Percentiles rank a stretch among this genome's conserved stretches.
Conservation (phyloP, 2,329 filamentous ascomycete species). For the Paraphaeosphaeria minitans region DNA sequence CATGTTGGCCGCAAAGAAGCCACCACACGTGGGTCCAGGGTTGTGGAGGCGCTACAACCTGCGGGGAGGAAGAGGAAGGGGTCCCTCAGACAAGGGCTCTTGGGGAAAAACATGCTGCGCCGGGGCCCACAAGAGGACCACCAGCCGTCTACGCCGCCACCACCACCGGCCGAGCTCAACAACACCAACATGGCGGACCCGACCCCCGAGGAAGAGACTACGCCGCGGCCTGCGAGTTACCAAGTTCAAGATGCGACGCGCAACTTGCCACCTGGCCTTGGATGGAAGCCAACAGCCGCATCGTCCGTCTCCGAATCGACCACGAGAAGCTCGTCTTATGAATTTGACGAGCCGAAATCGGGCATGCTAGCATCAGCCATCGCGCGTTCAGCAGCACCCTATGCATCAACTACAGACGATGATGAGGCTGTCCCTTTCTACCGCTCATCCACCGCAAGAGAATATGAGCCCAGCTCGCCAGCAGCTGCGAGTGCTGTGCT, state of each 20-base stretch:
- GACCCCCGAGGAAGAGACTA: conserved; percentile 24
- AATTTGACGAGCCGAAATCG: conserved; percentile 31
- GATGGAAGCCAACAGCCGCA: conserved; percentile 26
- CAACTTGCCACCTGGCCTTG: conserved; percentile 42
- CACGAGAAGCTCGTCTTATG: not conserved
- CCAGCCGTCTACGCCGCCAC: conserved; percentile 23
- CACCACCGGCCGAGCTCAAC: conserved; percentile 22
- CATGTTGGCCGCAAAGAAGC: conserved; percentile 8
- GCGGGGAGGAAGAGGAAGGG: conserved; percentile 72
- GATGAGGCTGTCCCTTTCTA: conserved; percentile 74
- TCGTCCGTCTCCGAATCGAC: conserved; percentile 21
- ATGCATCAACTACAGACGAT: conserved; percentile 81
- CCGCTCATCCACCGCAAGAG: conserved; percentile 45
- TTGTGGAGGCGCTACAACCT: conserved; percentile 50
- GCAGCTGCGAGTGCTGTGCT: conserved; percentile 27
- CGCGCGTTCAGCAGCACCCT: conserved; percentile 62
- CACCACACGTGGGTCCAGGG: conserved; percentile 1
- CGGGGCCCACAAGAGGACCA: conserved; percentile 36
- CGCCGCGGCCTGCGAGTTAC: conserved; percentile 46
- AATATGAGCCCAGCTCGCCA: conserved; percentile 29
- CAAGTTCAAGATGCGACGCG: conserved; percentile 42
- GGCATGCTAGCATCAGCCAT: conserved; percentile 45
- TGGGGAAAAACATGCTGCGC: conserved; percentile 66
- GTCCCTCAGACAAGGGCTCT: conserved; percentile 82
- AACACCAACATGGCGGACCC: conserved; percentile 23